These are phyloP conservation scores for Irpex lacteus DNA, from an alignment of 1,284 basidiomycete genomes.

Conservation along the genomic window DNA sequence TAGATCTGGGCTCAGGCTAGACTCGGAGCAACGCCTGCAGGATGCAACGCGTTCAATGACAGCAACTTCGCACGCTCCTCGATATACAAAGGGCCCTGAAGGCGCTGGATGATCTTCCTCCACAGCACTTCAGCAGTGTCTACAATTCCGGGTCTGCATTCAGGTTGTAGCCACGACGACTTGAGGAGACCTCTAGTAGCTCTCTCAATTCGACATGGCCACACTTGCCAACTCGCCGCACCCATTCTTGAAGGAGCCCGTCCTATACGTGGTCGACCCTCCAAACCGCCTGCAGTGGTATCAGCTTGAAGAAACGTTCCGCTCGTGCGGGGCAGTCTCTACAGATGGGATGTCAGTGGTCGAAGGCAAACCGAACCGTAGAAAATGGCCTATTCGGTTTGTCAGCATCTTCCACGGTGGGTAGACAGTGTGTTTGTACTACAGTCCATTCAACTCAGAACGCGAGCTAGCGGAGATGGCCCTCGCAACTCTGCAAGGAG, in stretches of 20 bases:
- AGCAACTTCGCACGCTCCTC: too few species aligned
- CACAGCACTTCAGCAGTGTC: background rate
- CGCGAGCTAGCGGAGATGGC: too few species aligned
- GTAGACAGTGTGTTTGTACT: too few species aligned
- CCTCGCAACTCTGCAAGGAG: too few species aligned
- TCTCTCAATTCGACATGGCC: background rate
- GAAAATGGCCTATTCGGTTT: too few species aligned
- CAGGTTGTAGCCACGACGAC: background rate
- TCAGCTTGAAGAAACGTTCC: background rate
- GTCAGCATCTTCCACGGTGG: too few species aligned
- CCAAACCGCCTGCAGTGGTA: conserved; percentile 4
- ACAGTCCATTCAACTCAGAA: too few species aligned
- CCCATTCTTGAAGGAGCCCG: conserved; percentile 1
- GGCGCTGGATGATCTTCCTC: too few species aligned
- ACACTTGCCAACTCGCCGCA: conserved; percentile 1
- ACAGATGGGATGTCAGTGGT: background rate
- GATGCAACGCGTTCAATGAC: too few species aligned
- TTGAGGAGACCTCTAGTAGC: background rate
- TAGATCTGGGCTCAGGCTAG: too few species aligned
- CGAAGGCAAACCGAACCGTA: background rate
- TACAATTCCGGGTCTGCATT: background rate
- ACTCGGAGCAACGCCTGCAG: too few species aligned
- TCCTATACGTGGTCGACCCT: conserved; percentile 4
- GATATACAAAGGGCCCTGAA: too few species aligned
- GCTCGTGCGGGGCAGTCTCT: background rate